Percentiles rank a stretch among this genome's conserved stretches.
Evolutionary conservation across 2,329 filamentous ascomycete genomes (phyloP).

Genomic region (Cladobotryum protrusum): DNA sequence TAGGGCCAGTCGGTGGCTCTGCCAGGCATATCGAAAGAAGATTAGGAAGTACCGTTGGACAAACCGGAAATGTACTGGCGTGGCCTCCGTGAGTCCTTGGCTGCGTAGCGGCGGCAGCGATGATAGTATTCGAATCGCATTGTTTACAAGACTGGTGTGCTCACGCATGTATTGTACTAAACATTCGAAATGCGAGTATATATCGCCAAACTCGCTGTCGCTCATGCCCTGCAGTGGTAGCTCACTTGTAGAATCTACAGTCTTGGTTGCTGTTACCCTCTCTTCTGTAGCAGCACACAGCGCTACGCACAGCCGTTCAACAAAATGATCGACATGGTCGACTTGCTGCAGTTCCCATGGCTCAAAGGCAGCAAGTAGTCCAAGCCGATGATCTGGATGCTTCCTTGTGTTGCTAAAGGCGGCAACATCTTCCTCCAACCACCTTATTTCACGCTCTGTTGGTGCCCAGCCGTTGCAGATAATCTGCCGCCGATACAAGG

Average conservation of each 20-base stretch:
- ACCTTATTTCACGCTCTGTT: neutral
- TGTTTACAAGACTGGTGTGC: neutral
- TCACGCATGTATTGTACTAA: neutral
- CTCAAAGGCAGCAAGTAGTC: neutral
- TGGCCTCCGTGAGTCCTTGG: neutral
- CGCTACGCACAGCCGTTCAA: neutral
- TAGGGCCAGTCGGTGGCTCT: neutral
- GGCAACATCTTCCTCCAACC: neutral
- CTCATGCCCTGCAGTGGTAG: neutral
- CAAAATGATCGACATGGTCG: neutral
- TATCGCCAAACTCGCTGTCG: neutral
- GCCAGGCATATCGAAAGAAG: neutral
- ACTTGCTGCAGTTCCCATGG: neutral
- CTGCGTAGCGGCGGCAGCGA: neutral
- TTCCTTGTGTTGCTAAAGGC: neutral
- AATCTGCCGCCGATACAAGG: neutral
- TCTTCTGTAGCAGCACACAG: neutral
- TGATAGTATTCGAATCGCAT: neutral
- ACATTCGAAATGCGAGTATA: neutral
- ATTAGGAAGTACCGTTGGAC: neutral
- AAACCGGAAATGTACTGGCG: neutral
- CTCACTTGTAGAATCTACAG: no score
- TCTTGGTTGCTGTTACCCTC: no score
- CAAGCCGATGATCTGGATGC: neutral
- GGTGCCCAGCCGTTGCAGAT: neutral